Evolutionary conservation across 2,329 filamentous ascomycete genomes (phyloP), one percentile per base, ranked within the genome.

Genomic region (Rhynchosporium graminicola): DNA sequence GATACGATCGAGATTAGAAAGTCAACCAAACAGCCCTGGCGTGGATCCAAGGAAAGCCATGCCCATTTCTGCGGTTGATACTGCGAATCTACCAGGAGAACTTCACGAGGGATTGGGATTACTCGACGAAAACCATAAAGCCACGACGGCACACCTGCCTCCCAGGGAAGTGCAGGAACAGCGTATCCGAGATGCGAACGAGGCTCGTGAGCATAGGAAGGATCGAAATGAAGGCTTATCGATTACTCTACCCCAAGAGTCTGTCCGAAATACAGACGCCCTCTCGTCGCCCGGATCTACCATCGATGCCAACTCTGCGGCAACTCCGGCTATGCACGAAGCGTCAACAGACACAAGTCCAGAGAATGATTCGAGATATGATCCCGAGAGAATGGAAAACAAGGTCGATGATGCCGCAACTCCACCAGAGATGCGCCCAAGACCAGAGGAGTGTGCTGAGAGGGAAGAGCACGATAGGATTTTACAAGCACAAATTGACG

Each of bases 311-410:
- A 87, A 88, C 69, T 92, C 89, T 48, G 87, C 87, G 60, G 86
- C 88, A 28, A 95, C 91, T 0, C 89, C 91, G 1, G 83, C 82
- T 42, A 81, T 87, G 45, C 83, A 87, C 63, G 84, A 88, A 65
- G 83, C 81, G 6, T 92, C 90, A 1, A 85, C 89, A 0, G 87
- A 89, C 68, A 92, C 90, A 1, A 92, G 89, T 69, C 87, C 89
- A 1, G 89, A 89, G 60, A 84, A 88, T 60, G 88, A 92, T 55
- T 79, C 83, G 54, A 81, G 83, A 48, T 84, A 83, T 68, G 74
- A 79, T 15, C 70, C 74, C 3, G 80, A 86, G 40, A 76, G 77
- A n/a, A 66, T 61, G 26, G 79, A 82, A 28, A 78, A 81, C 63
- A 80, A 80, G 69, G 77, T 78, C 40, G 74, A 75, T 58, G 80